Percentiles rank a stretch among this genome's conserved stretches.
These are phyloP conservation scores for Boletales sp. DNA, from an alignment of 768 basidiomycete species.

Conservation along the genomic window DNA sequence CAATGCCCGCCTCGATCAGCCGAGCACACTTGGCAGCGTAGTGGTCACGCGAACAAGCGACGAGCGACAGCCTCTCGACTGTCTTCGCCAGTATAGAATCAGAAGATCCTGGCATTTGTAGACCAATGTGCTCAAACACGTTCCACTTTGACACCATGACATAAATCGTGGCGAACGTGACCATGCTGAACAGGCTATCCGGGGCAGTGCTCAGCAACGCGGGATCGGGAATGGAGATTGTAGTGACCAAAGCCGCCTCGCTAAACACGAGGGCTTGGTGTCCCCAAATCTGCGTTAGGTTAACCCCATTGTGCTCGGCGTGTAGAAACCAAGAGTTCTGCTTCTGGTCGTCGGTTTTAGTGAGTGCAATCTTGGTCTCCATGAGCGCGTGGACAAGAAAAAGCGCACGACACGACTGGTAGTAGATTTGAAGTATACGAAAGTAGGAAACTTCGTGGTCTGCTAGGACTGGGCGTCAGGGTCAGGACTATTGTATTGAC, in stretches of 20 bases:
- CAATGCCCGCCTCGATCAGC: constrained; percentile 33
- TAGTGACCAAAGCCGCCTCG: constrained; percentile 34
- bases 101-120: constrained; percentile 36
- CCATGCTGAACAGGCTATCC: constrained; percentile 40
- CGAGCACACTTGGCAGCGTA: constrained; percentile 41
- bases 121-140: constrained; percentile 31
- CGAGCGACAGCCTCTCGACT: constrained; percentile 32
- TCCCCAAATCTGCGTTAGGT: constrained; percentile 35
- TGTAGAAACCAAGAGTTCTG: constrained; percentile 30
- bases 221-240: constrained; percentile 33
- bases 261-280: constrained; percentile 36
- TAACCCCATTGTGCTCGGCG: constrained; percentile 32
- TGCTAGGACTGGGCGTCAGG: constrained; percentile 36
- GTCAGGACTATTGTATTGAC: constrained; percentile 15
- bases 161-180: constrained; percentile 42
- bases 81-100: constrained; percentile 35
- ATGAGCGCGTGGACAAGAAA: constrained; percentile 35
- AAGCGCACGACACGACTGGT: constrained; percentile 38
- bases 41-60: constrained; percentile 39
- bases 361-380: constrained; percentile 22
- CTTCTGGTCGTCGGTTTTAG: constrained; percentile 4
- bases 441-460: constrained; percentile 42
- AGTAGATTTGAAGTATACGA: constrained; percentile 39
- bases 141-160: constrained; percentile 43
- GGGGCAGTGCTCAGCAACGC: constrained; percentile 39